Percentiles rank a stretch among this genome's conserved stretches.
These are phyloP conservation scores for Orbilia brochopaga DNA, from an alignment of 2,329 filamentous ascomycete species.

Conservation along the genomic window DNA sequence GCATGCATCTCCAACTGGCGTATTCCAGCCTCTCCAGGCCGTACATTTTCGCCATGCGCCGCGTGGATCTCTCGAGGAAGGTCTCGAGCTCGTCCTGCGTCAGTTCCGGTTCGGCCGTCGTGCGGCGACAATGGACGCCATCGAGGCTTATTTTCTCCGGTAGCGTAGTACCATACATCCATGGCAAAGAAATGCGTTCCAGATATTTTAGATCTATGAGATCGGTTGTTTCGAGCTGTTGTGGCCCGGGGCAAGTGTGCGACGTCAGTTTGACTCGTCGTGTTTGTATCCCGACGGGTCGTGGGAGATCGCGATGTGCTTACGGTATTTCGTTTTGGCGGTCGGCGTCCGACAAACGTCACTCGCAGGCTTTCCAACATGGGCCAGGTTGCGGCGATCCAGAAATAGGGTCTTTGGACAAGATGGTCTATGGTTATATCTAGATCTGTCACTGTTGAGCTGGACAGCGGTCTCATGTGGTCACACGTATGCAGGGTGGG, in stretches of 20 bases:
- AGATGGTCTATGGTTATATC: slow-evolving; percentile 11
- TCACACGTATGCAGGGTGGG: not conserved
- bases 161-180: slow-evolving; percentile 14
- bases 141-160: not conserved
- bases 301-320: too few species aligned
- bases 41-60: too few species aligned
- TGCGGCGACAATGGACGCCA: slow-evolving; percentile 18
- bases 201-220: slow-evolving; percentile 23
- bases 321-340: not conserved
- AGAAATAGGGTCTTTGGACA: slow-evolving; percentile 9
- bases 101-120: too few species aligned
- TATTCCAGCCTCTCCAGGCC: too few species aligned
- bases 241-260: not conserved
- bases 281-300: too few species aligned
- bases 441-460: not conserved
- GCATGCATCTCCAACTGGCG: too few species aligned
- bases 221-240: slow-evolving; percentile 19
- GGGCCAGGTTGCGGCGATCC: slow-evolving; percentile 19
- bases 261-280: not conserved
- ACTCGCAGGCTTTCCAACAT: slow-evolving; percentile 12
- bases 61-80: slow-evolving; percentile 14
- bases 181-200: slow-evolving; percentile 17
- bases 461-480: slow-evolving; percentile 6
- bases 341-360: not conserved
- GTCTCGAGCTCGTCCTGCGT: slow-evolving; percentile 33